phyloP scores from a whole-genome alignment of 75 land plant species.

The Sequoiadendron giganteum region DNA sequence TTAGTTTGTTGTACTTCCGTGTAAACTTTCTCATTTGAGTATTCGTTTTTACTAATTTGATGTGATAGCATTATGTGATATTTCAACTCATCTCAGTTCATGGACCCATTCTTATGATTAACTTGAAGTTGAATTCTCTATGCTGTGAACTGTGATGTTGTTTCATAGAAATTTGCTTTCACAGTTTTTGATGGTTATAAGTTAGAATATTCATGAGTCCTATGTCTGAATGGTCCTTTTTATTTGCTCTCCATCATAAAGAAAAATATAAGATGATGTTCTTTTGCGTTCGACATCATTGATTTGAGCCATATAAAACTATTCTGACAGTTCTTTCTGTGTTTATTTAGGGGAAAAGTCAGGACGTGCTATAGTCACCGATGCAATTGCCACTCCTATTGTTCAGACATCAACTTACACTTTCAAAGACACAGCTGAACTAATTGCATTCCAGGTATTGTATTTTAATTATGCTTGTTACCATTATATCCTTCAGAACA shows the following conservation, averaged over 20 bases:
- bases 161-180: background rate
- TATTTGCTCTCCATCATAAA: background rate
- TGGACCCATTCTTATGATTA: background rate
- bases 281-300: background rate
- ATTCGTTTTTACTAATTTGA: background rate
- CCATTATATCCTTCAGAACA: background rate
- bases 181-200: background rate
- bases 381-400: constrained; percentile 83
- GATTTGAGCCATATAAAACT: background rate
- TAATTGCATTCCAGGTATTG: constrained; percentile 82
- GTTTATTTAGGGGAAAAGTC: constrained; percentile 66
- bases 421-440: constrained; percentile 73
- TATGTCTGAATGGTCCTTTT: background rate
- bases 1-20: background rate
- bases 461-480: background rate
- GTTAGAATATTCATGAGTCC: background rate
- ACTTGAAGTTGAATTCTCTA: background rate
- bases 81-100: background rate
- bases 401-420: constrained; percentile 86
- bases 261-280: background rate
- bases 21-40: background rate
- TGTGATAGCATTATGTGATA: background rate
- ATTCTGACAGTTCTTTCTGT: constrained; percentile 1
- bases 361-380: constrained; percentile 64
- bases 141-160: background rate